These are phyloP conservation scores for Trifolium dubium DNA, from an alignment of 306 rosid species.

Conservation along the genomic window DNA sequence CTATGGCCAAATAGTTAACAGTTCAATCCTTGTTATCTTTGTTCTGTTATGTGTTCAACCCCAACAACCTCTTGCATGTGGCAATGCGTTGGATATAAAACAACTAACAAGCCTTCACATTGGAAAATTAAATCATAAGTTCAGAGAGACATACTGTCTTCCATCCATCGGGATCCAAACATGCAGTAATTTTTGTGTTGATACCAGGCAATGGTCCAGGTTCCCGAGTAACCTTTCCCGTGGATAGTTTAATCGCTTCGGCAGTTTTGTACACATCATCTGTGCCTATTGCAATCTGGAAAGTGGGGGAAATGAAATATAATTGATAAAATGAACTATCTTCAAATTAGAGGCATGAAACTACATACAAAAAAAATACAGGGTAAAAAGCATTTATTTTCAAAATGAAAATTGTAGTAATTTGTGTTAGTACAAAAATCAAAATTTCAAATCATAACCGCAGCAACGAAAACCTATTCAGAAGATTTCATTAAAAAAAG, in stretches of 20 bases:
- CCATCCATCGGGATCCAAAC: slow-evolving; percentile 99
- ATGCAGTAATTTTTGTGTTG: slow-evolving; percentile 93
- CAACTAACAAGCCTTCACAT: slow-evolving; percentile 17
- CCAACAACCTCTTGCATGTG: slow-evolving; percentile 25
- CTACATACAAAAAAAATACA: slow-evolving; percentile 4
- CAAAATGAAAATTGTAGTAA: slow-evolving; percentile 7
- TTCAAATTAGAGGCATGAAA: slow-evolving; percentile 29
- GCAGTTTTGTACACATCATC: slow-evolving; percentile 96
- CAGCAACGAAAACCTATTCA: slow-evolving; percentile 19
- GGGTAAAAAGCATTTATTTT: slow-evolving; percentile 17
- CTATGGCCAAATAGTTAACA: not conserved
- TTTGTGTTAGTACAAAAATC: slow-evolving; percentile 6
- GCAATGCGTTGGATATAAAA: slow-evolving; percentile 28
- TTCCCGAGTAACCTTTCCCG: slow-evolving; percentile 88
- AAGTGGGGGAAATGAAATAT: slow-evolving; percentile 13
- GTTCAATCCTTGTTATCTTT: not conserved
- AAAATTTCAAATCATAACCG: slow-evolving; percentile 30
- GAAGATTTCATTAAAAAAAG: slow-evolving; percentile 28
- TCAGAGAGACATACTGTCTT: slow-evolving; percentile 71
- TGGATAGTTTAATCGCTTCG: slow-evolving; percentile 73
- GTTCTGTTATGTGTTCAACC: slow-evolving; percentile 21
- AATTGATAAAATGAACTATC: slow-evolving; percentile 37
- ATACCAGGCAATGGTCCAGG: slow-evolving; percentile 98
- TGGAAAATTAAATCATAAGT: slow-evolving; percentile 26
- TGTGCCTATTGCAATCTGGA: slow-evolving; percentile 91